phyloP scores from a whole-genome alignment of 1,284 basidiomycete species.

The Moesziomyces parantarcticus region DNA sequence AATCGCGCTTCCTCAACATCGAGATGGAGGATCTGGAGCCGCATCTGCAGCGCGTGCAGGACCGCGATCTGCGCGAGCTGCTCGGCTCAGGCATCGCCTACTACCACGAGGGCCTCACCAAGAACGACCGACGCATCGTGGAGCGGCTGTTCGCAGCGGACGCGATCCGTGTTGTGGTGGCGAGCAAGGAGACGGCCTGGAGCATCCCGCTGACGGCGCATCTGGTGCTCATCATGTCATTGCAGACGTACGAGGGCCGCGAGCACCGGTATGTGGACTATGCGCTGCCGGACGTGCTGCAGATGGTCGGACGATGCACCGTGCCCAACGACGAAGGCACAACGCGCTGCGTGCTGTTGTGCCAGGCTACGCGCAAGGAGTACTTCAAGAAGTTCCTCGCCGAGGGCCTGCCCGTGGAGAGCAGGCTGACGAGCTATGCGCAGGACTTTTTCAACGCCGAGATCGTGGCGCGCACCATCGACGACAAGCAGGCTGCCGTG shows the following conservation, averaged over 20 bases:
- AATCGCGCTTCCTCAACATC: slow-evolving; percentile 89
- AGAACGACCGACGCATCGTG: slow-evolving; percentile 91
- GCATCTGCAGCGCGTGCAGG: slow-evolving; percentile 85
- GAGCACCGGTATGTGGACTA: slow-evolving; percentile 89
- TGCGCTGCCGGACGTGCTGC: slow-evolving; percentile 94
- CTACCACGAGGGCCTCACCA: slow-evolving; percentile 92
- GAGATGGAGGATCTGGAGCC: slow-evolving; percentile 84
- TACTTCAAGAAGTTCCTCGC: slow-evolving; percentile 99
- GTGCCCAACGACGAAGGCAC: slow-evolving; percentile 75
- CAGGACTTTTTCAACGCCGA: slow-evolving; percentile 99
- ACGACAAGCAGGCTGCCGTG: slow-evolving; percentile 70
- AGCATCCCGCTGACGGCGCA: slow-evolving; percentile 90
- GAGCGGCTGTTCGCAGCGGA: slow-evolving; percentile 92
- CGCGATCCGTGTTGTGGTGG: slow-evolving; percentile 92
- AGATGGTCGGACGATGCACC: slow-evolving; percentile 98
- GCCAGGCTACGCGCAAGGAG: slow-evolving; percentile 91
- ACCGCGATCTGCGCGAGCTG: slow-evolving; percentile 81
- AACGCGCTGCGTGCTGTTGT: slow-evolving; percentile 93
- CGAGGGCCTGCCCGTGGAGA: slow-evolving; percentile 96
- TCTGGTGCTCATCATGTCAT: slow-evolving; percentile 98
- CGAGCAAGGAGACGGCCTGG: slow-evolving; percentile 96
- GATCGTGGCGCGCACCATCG: slow-evolving; percentile 97
- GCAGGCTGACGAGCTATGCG: slow-evolving; percentile 71
- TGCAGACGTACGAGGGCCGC: slow-evolving; percentile 84
- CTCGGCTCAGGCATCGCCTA: slow-evolving; percentile 91